Base-by-base conservation (phyloP, 371 early-diverging fungal species). In the Massospora cicadina region DNA sequence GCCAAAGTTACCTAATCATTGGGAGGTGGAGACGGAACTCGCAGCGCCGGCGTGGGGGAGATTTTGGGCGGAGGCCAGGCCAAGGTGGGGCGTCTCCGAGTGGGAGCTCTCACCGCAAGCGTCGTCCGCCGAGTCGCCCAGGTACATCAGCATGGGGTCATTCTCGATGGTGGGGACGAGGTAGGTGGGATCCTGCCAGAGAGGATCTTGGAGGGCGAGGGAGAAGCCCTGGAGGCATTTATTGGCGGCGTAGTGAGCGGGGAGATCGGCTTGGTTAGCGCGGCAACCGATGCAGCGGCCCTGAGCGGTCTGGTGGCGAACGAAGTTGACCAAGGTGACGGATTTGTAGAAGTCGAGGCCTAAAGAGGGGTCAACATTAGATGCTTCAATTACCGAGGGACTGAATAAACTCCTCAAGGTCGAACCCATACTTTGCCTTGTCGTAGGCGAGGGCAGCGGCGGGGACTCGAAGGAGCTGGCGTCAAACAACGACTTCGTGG, bases 251-350 rank as follows among this genome's bases (percentile, higher is more conserved):
- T 54, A 57, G 28, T 17, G 27, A 3, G 29, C 57, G 54, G 33
- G 21, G 54, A 30, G 60, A 63, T 30, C 13, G 17, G 12, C 1
- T 68, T 33, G 71, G 5, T 64, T 76, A 81, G 68, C 65, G 1
- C 69, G 67, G 66, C 95, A 93, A 0, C 81, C 78, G 71, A 86
- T 89, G 71, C 95, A 94, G 3, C 72, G 69, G 54, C 70, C 74
- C 0, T 77, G 70, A 13, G 81, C 77, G 1, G 89, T 81, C 68
- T 82, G 82, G 26, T 79, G 77, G 33, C 97, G 87, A 65, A 94
- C 86, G 65, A 81, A 89, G 72, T 96, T 96, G 77, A 96, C 84
- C 65, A 96, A 75, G 7, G 79, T 69, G 59, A 96, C 81, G 1
- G 84, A 81, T 67, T 83, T 81, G 79, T 96, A 92, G 62, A 93